These are phyloP conservation scores for Thozetella sp. DNA, from an alignment of 495 filamentous ascomycete genomes.

Conservation along the genomic window DNA sequence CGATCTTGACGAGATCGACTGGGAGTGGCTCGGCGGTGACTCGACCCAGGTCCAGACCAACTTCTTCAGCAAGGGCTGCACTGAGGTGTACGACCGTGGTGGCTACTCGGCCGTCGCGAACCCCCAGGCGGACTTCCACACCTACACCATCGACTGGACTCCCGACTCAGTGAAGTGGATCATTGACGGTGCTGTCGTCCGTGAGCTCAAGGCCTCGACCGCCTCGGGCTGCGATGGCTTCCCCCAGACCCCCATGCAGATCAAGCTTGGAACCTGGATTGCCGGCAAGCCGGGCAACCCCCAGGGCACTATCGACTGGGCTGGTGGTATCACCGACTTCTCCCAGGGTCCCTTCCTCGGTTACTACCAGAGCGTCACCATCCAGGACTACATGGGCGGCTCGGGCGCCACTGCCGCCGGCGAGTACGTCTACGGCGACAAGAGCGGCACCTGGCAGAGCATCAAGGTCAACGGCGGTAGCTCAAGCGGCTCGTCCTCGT, in stretches of 20 bases:
- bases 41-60: conserved; percentile 77
- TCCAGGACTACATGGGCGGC: conserved; percentile 89
- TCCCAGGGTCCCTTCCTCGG: conserved; percentile 77
- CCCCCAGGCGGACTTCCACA: conserved; percentile 71
- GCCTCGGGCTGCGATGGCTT: conserved; percentile 66
- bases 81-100: conserved; percentile 71
- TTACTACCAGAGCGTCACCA: conserved; percentile 77
- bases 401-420: conserved; percentile 59
- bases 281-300: conserved; percentile 71
- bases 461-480: conserved; percentile 73
- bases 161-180: conserved; percentile 75
- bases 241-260: conserved; percentile 88
- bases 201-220: conserved; percentile 64
- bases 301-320: conserved; percentile 84
- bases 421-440: conserved; percentile 76
- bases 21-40: conserved; percentile 77
- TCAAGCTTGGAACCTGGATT: conserved; percentile 87
- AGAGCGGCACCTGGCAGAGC: conserved; percentile 72
- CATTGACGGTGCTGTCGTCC: conserved; percentile 72
- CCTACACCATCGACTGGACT: conserved; percentile 89
- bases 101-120: conserved; percentile 62
- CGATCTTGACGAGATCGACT: conserved; percentile 94
- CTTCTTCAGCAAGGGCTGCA: conserved; percentile 94
- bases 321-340: conserved; percentile 80
- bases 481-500: conserved; percentile 2